Evolutionary conservation across 345 rosid genomes (phyloP).

Genomic region (Eucalyptus cloeziana): DNA sequence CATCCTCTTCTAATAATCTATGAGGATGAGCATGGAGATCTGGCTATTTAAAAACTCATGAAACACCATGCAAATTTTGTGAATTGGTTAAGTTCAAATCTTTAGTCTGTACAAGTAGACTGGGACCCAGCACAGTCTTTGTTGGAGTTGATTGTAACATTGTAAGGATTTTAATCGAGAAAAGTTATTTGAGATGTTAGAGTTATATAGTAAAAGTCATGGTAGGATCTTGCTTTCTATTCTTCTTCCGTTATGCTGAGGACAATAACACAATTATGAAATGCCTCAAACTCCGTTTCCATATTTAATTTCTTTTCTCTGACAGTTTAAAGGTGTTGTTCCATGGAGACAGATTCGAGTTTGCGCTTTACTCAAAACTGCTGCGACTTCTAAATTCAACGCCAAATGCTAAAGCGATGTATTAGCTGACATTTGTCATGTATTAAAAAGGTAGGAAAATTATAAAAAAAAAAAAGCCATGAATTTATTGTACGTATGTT

Average conservation of each 20-base stretch:
- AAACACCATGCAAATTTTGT: neutral
- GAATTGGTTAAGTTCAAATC: neutral
- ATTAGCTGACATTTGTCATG: neutral
- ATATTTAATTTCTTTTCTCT: neutral
- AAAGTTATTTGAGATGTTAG: neutral
- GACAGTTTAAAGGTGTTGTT: neutral
- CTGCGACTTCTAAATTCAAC: neutral
- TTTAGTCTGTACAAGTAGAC: neutral
- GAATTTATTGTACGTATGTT: neutral
- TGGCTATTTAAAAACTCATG: neutral
- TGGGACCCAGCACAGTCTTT: accelerated
- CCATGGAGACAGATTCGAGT: neutral
- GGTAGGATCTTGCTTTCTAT: neutral
- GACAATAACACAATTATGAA: neutral
- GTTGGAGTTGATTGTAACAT: neutral
- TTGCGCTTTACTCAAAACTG: neutral
- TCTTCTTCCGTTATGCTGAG: neutral
- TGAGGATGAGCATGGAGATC: neutral
- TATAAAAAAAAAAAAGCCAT: neutral
- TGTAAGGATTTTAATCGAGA: neutral
- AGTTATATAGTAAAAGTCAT: neutral
- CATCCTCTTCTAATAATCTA: neutral
- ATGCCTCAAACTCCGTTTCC: neutral
- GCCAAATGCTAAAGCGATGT: neutral
- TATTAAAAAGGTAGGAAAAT: neutral